These are phyloP conservation scores for Aspergillus chevalieri DNA, from an alignment of 2,329 filamentous ascomycete genomes.

Conservation along the genomic window DNA sequence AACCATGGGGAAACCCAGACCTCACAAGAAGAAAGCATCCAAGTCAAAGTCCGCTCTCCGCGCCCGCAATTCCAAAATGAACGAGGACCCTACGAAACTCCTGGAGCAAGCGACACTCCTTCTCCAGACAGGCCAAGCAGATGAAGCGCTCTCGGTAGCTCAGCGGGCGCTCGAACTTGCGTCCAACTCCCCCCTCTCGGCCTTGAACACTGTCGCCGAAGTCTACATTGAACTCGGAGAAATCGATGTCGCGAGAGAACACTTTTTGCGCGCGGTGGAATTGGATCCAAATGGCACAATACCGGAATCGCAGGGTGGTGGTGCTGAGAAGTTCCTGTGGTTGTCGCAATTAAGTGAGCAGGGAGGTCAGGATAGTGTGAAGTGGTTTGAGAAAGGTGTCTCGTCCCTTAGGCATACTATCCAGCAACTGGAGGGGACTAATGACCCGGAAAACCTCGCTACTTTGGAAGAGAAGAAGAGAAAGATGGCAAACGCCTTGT, in stretches of 20 bases:
- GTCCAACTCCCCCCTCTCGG: slow-evolving; percentile 43
- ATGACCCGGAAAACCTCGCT: slow-evolving; percentile 31
- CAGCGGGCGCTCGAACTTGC: slow-evolving; percentile 45
- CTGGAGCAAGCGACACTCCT: slow-evolving; percentile 52
- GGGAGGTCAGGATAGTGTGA: slow-evolving; percentile 54
- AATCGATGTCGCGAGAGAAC: slow-evolving; percentile 63
- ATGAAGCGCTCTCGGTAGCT: slow-evolving; percentile 51
- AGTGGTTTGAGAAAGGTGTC: slow-evolving; percentile 61
- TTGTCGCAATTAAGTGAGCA: slow-evolving; percentile 77
- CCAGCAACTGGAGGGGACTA: slow-evolving; percentile 52
- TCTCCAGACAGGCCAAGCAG: slow-evolving; percentile 53
- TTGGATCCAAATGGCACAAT: slow-evolving; percentile 70
- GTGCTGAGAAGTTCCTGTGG: slow-evolving; percentile 91
- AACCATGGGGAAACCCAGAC: slow-evolving; percentile 50
- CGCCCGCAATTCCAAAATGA: slow-evolving; percentile 37
- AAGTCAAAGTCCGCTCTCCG: slow-evolving; percentile 41
- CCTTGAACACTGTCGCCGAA: slow-evolving; percentile 71
- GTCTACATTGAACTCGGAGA: slow-evolving; percentile 79
- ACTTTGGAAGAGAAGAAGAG: slow-evolving; percentile 64
- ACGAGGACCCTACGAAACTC: slow-evolving; percentile 49
- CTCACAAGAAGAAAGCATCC: slow-evolving; percentile 40
- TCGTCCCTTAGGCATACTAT: slow-evolving; percentile 67
- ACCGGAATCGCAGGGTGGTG: slow-evolving; percentile 67
- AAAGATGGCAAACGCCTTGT: slow-evolving; percentile 85
- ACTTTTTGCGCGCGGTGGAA: slow-evolving; percentile 66